Evolutionary conservation across 192 early-diverging fungal species (phyloP).

Genomic region (Entomortierella lignicola): DNA sequence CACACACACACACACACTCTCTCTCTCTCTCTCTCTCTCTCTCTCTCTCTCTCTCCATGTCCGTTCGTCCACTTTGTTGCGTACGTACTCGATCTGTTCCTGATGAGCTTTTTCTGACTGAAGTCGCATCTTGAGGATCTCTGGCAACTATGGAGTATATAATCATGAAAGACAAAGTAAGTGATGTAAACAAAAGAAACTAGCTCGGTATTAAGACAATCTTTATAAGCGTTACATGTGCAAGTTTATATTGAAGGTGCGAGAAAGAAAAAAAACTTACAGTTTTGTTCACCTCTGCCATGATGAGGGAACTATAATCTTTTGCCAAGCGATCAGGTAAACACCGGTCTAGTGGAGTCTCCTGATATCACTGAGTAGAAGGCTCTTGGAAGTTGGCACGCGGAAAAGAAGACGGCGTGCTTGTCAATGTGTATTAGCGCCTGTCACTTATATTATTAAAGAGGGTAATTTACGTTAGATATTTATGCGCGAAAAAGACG

Average conservation of each 20-base stretch:
- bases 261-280: constrained; percentile 24
- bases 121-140: constrained; percentile 52
- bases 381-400: background rate
- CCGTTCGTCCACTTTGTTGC: no score
- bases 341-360: constrained; percentile 20
- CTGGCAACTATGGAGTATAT: constrained; percentile 48
- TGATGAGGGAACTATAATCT: constrained; percentile 40
- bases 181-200: no score
- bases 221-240: no score
- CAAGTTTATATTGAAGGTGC: background rate
- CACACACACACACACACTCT: background rate
- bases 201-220: no score
- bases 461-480: background rate
- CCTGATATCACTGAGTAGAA: constrained; percentile 23
- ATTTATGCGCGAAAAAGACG: background rate
- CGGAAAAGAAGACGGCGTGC: background rate
- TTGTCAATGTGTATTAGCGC: background rate
- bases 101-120: constrained; percentile 48
- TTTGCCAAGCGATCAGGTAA: constrained; percentile 38
- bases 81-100: constrained; percentile 49
- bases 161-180: no score
- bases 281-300: constrained; percentile 53
- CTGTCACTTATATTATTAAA: background rate
- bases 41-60: background rate
- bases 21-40: no score